A percentile compares a stretch with the other conserved stretches of the same genome.
phyloP scores from a whole-genome alignment of 2,329 filamentous ascomycete genomes.

The Lachnellula cervina region DNA sequence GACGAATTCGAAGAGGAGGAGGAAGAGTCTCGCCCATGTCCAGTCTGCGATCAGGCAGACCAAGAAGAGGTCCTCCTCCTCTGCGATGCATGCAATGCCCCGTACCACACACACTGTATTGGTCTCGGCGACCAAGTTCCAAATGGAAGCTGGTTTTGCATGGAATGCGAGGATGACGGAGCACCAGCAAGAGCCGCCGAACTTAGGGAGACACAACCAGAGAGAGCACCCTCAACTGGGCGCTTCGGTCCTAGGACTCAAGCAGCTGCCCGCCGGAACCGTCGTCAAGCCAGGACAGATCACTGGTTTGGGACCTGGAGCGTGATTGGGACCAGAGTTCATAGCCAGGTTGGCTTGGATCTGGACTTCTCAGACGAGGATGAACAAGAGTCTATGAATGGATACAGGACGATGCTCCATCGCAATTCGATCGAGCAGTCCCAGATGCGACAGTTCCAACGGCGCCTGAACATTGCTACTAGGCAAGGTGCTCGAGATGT shows the following conservation, averaged over 20 bases:
- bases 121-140: constrained; percentile 70
- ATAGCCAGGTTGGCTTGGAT: constrained; percentile 67
- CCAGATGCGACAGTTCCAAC: constrained; percentile 70
- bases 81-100: constrained; percentile 85
- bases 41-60: constrained; percentile 75
- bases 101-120: constrained; percentile 89
- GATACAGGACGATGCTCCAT: constrained; percentile 50
- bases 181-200: constrained; percentile 36
- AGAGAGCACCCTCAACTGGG: constrained; percentile 24
- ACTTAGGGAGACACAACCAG: constrained; percentile 27
- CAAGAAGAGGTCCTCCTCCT: constrained; percentile 81
- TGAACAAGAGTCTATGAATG: constrained; percentile 36
- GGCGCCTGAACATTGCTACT: constrained; percentile 75
- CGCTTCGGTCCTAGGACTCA: constrained; percentile 45
- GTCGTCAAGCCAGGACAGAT: constrained; percentile 62
- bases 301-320: constrained; percentile 89
- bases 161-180: constrained; percentile 61
- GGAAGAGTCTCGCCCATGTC: constrained; percentile 66
- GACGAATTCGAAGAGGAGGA: constrained; percentile 70
- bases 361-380: constrained; percentile 81
- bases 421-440: constrained; percentile 47
- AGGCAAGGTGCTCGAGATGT: constrained; percentile 70
- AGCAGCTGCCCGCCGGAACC: constrained; percentile 50
- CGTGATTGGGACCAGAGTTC: constrained; percentile 55
- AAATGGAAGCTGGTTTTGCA: constrained; percentile 81